These are phyloP conservation scores for Smallanthus sonchifolius DNA, from an alignment of 129 eudicot genomes.

Conservation along the genomic window DNA sequence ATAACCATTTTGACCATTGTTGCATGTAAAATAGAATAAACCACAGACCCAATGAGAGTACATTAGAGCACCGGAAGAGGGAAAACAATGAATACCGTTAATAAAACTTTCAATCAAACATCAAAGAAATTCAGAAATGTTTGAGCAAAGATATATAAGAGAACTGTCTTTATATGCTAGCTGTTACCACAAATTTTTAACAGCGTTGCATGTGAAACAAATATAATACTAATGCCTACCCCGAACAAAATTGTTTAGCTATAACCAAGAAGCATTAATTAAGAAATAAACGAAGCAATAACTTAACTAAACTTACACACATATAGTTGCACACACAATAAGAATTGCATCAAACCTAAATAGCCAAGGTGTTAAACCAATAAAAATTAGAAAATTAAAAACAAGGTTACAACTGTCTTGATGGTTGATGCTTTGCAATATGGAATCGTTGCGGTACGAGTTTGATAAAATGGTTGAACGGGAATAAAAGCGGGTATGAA, in stretches of 20 bases:
- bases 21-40: neutral
- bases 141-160: neutral
- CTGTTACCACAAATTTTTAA: neutral
- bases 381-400: neutral
- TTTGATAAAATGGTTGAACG: neutral
- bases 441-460: neutral
- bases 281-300: neutral
- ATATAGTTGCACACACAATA: neutral
- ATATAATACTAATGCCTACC: neutral
- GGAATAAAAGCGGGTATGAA: neutral
- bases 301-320: neutral
- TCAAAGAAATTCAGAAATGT: neutral
- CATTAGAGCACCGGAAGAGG: too few relatives aligned
- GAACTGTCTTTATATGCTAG: too few relatives aligned
- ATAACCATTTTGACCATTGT: neutral
- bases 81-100: too few relatives aligned
- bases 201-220: neutral
- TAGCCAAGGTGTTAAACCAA: neutral
- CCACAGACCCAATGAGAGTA: too few relatives aligned
- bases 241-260: neutral
- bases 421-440: neutral
- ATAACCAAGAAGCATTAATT: slow-evolving; percentile 7
- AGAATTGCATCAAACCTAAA: neutral
- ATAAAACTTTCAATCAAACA: neutral
- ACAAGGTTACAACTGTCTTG: neutral